Base-by-base conservation (phyloP, 2,329 filamentous ascomycete species). In the Chaetomium strumarium region DNA sequence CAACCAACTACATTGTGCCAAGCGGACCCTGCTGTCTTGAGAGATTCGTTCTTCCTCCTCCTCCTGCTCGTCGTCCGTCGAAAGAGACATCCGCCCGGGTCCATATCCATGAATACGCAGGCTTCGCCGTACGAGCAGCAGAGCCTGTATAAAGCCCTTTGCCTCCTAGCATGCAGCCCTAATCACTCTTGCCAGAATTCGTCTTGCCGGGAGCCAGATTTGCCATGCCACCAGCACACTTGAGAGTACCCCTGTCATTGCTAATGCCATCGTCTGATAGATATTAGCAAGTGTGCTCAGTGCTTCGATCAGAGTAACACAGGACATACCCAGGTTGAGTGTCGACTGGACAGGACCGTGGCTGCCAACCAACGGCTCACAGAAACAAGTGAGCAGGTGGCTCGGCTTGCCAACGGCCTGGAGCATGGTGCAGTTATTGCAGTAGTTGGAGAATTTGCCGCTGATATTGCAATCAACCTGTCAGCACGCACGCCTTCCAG, bases 401-500 rank as follows among this genome's bases (percentile, higher is more conserved):
- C 38, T 31, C 2, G 33, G 12, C 3, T 31, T 13, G 13, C 10
- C 24, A 7, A 2, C 16, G 4, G 10, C 6, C 1, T 50, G 29
- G 13, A 42, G 12, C 3, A 50, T 5, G 14, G 29, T 49, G 48
- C 60, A 62, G 46, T 55, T 36, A 13, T 30, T 39, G 52, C 60
- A 61, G 49, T 58, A 56, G 46, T 52, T 52, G 36, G 53, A 37
- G 43, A 55, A 55, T 31, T 62, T 62, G 43, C 60, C 60, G n/a
- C 60, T 61, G 46, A 7, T 13, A 14, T 33, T 16, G 7, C 1
- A 16, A 29, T 14, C 4, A 8, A 37, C 10, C 5, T 8, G 12
- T n/a, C 13, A 37, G 34, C 14, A 34, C 11, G 9, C 33, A 7
- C 30, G 30, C 33, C 11, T 39, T 30, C 45, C 16, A 56, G 4